Percentiles rank a stretch among this genome's conserved stretches.
Evolutionary conservation across 2,329 filamentous ascomycete species (phyloP).

Genomic region (Thielaviopsis ethacetica): DNA sequence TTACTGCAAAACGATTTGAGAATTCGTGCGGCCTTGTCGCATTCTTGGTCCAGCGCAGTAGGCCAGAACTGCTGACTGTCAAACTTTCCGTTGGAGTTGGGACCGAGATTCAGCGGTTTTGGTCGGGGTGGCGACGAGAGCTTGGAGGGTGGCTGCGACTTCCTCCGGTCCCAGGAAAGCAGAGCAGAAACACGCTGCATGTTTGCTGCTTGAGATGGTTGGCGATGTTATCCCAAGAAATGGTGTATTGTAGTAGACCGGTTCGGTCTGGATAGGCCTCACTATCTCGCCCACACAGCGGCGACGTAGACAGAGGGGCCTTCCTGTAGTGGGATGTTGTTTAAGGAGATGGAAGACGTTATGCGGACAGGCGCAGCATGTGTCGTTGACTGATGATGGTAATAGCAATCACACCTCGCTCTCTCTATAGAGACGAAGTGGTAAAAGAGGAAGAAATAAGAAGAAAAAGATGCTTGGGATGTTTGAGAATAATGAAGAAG

Average conservation of each 20-base stretch:
- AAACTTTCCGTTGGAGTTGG: conserved; percentile 11
- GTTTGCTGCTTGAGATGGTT: not conserved
- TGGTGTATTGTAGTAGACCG: not conserved
- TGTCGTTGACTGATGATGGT: not conserved
- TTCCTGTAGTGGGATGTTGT: not conserved
- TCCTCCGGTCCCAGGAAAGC: conserved; percentile 14
- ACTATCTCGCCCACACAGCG: conserved; percentile 7
- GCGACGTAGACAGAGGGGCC: conserved; percentile 8
- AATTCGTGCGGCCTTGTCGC: conserved; percentile 80
- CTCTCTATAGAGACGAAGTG: not conserved
- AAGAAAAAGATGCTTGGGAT: not conserved
- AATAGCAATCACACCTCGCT: not conserved
- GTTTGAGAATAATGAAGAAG: not conserved
- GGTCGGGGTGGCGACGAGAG: conserved; percentile 3
- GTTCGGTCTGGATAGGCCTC: not conserved
- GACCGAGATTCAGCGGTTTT: conserved; percentile 5
- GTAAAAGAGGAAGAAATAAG: not conserved
- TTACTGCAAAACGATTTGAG: conserved; percentile 78
- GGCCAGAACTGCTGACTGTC: conserved; percentile 61
- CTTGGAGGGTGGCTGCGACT: conserved; percentile 11
- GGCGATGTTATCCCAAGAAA: not conserved
- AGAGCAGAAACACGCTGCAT: conserved; percentile 14
- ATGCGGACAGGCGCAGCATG: not conserved
- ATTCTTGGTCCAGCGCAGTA: conserved; percentile 70
- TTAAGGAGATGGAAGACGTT: not conserved